Base-by-base conservation (phyloP, 139 green algal species). In the Chlorella sorokiniana region DNA sequence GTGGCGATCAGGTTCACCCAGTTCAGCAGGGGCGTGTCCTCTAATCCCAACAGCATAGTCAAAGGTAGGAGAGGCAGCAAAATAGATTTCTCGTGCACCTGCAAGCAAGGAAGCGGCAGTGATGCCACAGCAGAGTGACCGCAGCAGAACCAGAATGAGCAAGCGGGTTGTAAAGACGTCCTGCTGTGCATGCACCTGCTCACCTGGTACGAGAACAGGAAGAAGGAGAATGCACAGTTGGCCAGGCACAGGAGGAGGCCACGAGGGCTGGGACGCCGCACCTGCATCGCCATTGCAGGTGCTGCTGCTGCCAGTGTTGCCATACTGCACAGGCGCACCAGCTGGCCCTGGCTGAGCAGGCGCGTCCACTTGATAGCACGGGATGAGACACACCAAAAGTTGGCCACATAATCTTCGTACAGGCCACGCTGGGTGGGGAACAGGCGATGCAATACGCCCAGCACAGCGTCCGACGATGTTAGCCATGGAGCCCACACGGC, bases 81-180 rank as follows among this genome's bases (percentile, higher is more conserved):
- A 59, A 99, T 95, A 1, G 93, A 98, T 86, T 99, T 99, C 45
- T 99, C 96, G 76, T 99, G 96, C 29, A 99, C 96, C 93, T 95
- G 91, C 25, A 84, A 16, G 40, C 16, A 45, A 23, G 27, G 35
- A 59, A 40, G 68, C 29, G 38, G 40, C 25, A 33, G 48, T 59
- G 16, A 59, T 59, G 48, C 48, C 14, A 59, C 48, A 16, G 48
- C 48, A 59, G 48, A 16, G 48, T 59, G 48, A 16, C 48, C 48
- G n/a, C n/a, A n/a, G n/a, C n/a, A n/a, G n/a, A n/a, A n/a, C n/a
- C n/a, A n/a, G n/a, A n/a, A n/a, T n/a, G n/a, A n/a, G n/a, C n/a
- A n/a, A n/a, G n/a, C n/a, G n/a, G n/a, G n/a, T n/a, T n/a, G n/a
- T n/a, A n/a, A n/a, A n/a, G n/a, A n/a, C n/a, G n/a, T n/a, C n/a